Base-by-base conservation (phyloP, 1,284 basidiomycete genomes). In the Meira nashicola region DNA sequence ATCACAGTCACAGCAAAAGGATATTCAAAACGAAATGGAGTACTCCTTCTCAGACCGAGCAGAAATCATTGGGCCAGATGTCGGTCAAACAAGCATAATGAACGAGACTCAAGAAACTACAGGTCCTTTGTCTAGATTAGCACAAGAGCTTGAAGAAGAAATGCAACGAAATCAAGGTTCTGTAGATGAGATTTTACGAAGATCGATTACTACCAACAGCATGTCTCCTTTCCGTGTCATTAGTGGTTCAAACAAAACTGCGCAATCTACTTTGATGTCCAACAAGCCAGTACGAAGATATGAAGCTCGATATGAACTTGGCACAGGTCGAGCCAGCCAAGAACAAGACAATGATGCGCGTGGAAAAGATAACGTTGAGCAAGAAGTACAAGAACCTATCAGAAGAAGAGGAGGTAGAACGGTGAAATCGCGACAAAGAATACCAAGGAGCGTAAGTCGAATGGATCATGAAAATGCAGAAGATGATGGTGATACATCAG, bases 101-200 rank as follows among this genome's bases (percentile, higher is more conserved):
- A 33, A 8, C 28, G 28, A 33, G 28, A 33, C 28, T 33, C 28
- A 33, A 33, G 28, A 33, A 33, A 8, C 28, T 33, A 33, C 28
- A 33, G 46, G 46, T 48, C 46, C 46, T 17, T 48, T 21, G 12
- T 48, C 46, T 5, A 19, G 46, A 48, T 25, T 48, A 12, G 46
- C 46, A 25, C 46, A 48, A 23, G 17, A 48, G 21, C 21, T 48
- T 3, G 17, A 48, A 5, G 46, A 48, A 25, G 17, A 48, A 23
- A 48, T 48, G 46, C 46, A 48, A 48, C 17, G 25, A 48, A 48
- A 48, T 21, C 17, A 48, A 14, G 46, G 46, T 5, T 48, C 46
- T 14, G 25, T 48, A 14, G 46, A 48, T 48, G 17, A 23, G 5
- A 48, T 48, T 17, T 17, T 48, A 48, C 17, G 46, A 48, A 48